Evolutionary conservation across 1,284 basidiomycete genomes (phyloP), one percentile per base, ranked within the genome.

Genomic region (Marasmius sp.): DNA sequence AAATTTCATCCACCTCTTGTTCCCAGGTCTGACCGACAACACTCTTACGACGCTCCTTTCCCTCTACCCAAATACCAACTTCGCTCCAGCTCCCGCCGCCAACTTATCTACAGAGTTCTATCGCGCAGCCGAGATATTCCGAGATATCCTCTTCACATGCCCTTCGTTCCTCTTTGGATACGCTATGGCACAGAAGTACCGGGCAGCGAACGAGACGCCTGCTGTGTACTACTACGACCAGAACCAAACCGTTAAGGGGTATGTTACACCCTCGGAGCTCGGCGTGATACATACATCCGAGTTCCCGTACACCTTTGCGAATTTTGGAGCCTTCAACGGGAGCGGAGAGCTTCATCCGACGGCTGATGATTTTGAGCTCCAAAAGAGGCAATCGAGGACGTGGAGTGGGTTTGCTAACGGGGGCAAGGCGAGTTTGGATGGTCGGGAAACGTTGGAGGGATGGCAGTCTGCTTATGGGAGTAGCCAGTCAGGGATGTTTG

Each of bases 111-210:
- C 34, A 6, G 57, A 58, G 22, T 58, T 58, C 38, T 58, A 58
- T n/a, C 41, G 57, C 11, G n/a, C 47, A 16, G 57, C 57, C 10
- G 14, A 36, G 36, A 51, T 58, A 9, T 48, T 58, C 11, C 27
- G 57, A 11, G 57, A 58, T 38, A 50, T 58, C 16, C 47, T 58
- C 8, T 51, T 58, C 18, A 38, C 39, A 10, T 58, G 57, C 27
- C 57, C 57, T 7, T 58, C 57, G 4, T 58, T 58, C 38, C 37
- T 49, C 18, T 49, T 58, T 22, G 57, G 57, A 9, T 12, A 20
- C 11, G 48, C 41, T 34, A 58, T 58, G 48, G 57, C 57, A 27
- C n/a, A 37, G 22, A 58, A 58, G 48, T 58, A 58, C 34, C 38
- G 8, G 12, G 43, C 18, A 9, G 16, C 33, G 5, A 48, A 48